Evolutionary conservation across 2,329 filamentous ascomycete genomes (phyloP), one percentile per base, ranked within the genome.

Genomic region (Fusarium mexicanum): DNA sequence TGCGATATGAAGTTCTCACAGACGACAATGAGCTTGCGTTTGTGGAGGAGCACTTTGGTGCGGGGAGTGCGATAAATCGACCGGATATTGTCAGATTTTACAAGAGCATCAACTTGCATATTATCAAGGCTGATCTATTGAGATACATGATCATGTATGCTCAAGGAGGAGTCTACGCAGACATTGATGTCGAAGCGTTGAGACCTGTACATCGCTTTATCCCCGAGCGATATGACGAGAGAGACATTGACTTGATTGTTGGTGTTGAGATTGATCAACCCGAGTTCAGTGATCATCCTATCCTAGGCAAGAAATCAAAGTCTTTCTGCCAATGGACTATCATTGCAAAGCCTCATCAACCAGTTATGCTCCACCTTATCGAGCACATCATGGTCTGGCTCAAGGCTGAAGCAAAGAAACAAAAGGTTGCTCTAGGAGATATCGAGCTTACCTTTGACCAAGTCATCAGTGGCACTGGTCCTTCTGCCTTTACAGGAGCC

Each of bases 251-350:
- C 74, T 89, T 93, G 85, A 89, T 94, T 26, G 88, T 93, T 33
- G 91, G 91, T 20, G 85, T 94, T 2, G 92, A 94, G 79, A 91
- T 93, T 65, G 92, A 93, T 77, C 88, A 93, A 80, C 91, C 91
- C 1, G 86, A 89, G 14, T 93, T 90, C 81, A 84, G 82, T 24
- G 82, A 90, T 57, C 91, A 93, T 78, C 86, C 89, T 4, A 90
- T 93, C 38, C 84, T 93, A 1, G 91, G 92, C 20, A 86, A 86
- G 55, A 93, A 93, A 81, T 93, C 89, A 43, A 85, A 86, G 73
- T 93, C 91, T 0, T 93, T 94, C 79, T 93, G 91, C 79, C 92
- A 93, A 78, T 94, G 92, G 92, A 93, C 92, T 1, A 92, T 93
- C 77, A 91, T 92, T 84, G 89, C 89, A 75, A 92, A 93, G 78